Base-by-base conservation (phyloP, 805 yeast species). In the Wickerhamiella australiensis region DNA sequence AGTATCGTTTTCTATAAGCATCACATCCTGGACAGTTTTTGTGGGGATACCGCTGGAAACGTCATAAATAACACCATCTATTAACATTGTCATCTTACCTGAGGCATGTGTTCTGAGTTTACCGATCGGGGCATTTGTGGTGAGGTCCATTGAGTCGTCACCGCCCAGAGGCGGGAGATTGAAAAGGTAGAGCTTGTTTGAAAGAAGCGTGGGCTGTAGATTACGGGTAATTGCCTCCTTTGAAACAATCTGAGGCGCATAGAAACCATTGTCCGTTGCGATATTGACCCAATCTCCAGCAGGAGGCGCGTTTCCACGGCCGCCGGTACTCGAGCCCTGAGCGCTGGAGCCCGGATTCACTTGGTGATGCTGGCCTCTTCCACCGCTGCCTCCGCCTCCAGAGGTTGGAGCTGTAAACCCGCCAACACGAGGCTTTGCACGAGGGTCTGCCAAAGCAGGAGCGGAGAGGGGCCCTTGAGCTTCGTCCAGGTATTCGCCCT, bases 71-170 rank as follows among this genome's bases (percentile, higher is more conserved):
- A 77, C 75, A 47, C 78, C 75, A 12, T 95, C 95, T 35, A 90
- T 67, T 52, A 77, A 74, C 63, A 88, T 74, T 3, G 94, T 73
- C 18, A 86, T 63, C 61, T 76, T 84, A 2, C 97, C 97, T 1
- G 95, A 85, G 59, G 80, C 76, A 63, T 88, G 96, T 42, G 80
- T 70, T 50, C 90, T 76, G 29, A 90, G 60, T 8, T 75, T 71
- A 5, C 96, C 96, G 35, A 86, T 71, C 49, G 70, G 70, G 1
- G 96, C 96, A 36, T 67, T 65, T 0, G 58, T 22, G 33, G 52
- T 52, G 5, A 43, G 18, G 5, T 37, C 43, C 42, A 23, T 51
- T 3, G 49, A 33, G 35, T 48, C 52, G 25, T 40, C 47, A 9
- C 53, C 52, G 22, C 51, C 52, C 27, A 35, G 15, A 12, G 29